These are phyloP conservation scores for Trapa bicornis DNA, from an alignment of 345 rosid species.

Conservation along the genomic window DNA sequence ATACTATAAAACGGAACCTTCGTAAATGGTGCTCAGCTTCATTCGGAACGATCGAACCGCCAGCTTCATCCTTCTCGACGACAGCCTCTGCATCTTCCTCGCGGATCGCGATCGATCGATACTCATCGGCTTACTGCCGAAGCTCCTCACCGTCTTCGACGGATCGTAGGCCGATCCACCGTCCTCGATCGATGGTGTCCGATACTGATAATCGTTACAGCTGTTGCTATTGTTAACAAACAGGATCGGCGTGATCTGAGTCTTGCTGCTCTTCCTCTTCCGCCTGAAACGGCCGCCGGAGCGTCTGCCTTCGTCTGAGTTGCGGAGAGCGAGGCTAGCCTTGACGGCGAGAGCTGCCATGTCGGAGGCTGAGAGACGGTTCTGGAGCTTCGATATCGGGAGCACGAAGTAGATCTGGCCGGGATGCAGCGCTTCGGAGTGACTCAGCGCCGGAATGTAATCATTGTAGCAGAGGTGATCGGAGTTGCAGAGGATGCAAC, in stretches of 20 bases:
- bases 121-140: conserved; percentile 2
- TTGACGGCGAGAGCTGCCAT: conserved; percentile 95
- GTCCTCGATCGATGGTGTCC: not conserved
- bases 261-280: not conserved
- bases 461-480: conserved; percentile 55
- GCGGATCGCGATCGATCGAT: conserved; percentile 45
- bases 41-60: conserved; percentile 73
- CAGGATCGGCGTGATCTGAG: not conserved
- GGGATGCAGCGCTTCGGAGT: conserved; percentile 22
- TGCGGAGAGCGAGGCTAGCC: conserved; percentile 68
- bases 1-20: conserved; percentile 36
- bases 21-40: conserved; percentile 58
- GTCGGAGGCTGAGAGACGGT: conserved; percentile 50
- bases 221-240: not conserved
- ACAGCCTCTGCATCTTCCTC: conserved; percentile 35
- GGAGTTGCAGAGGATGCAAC: conserved; percentile 47
- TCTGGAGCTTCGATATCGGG: conserved; percentile 51
- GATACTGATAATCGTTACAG: not conserved
- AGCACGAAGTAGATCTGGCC: conserved; percentile 65
- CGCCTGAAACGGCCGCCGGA: not conserved
- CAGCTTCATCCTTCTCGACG: conserved; percentile 54
- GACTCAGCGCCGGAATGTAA: conserved; percentile 35
- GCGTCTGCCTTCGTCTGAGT: conserved; percentile 5
- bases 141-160: not conserved
- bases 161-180: not conserved